Base-by-base conservation (phyloP, 202 grass and related monocot species). In the Setaria viridis region DNA sequence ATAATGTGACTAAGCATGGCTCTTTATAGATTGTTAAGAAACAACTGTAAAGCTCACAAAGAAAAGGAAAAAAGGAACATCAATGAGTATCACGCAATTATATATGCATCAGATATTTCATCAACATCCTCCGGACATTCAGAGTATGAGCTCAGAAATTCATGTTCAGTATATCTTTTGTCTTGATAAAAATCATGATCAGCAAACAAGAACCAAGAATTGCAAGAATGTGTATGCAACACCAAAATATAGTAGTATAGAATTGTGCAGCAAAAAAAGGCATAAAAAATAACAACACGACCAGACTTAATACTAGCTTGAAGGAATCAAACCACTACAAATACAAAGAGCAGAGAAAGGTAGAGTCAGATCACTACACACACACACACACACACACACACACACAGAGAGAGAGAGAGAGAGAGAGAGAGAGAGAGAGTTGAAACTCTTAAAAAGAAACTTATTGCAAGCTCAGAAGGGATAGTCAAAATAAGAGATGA, bases 401-500 rank as follows among this genome's bases (percentile, higher is more conserved):
- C 25, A 25, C 19, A 55, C 0, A 4, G 55, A 55, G 8, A 1
- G 0, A 2, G 11, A 12, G 49, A 1, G 74, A 25, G 11, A 4
- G 3, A 21, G 34, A 54, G 74, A 45, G 34, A 80, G 65, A 41
- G 4, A 10, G 54, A 71, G 15, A n/a, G 55, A 71, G 42, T 7
- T 20, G 0, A 51, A 37, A 0, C 2, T 49, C 14, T 33, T 32
- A 19, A 75, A 33, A 9, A 9, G 15, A 21, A 9, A 7, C 9
- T 0, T 47, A 9, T 9, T 68, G 68, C 73, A 69, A 85, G 86
- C 56, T 84, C 86, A 72, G 86, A 79, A 88, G 81, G 86, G 87
- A 85, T 74, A 80, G 75, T 56, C n/a, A 20, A 51, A 20, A 77
- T 0, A 77, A 65, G 62, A 49, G 25, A 80, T 47, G 75, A 80